Evolutionary conservation across 352 stramenopile genomes (phyloP).

Genomic region (Pythium vanterpoolii): DNA sequence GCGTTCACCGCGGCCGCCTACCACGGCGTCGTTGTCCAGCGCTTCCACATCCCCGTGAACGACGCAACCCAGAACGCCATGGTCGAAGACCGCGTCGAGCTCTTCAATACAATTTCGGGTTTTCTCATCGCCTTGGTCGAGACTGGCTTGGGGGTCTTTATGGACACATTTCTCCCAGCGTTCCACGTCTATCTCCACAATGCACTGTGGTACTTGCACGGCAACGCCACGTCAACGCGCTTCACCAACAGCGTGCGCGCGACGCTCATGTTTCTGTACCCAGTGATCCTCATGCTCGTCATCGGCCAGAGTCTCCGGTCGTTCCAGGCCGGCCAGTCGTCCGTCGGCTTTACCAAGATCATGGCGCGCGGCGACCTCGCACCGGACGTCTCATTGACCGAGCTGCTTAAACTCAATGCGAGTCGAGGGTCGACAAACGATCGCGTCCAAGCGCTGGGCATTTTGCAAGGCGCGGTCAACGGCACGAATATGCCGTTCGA

Average conservation of each 20-base stretch:
- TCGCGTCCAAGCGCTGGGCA: constrained; percentile 1
- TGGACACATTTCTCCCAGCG: constrained; percentile 34
- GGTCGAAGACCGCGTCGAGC: constrained; percentile 26
- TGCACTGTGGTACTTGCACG: constrained; percentile 17
- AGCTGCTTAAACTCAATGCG: no score
- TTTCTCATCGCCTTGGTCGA: constrained; percentile 21
- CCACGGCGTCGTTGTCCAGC: no score
- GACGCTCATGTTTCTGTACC: constrained; percentile 31
- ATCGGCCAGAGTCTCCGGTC: constrained; percentile 44
- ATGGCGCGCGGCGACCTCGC: constrained; percentile 36
- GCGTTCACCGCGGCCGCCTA: no score
- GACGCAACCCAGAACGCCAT: constrained; percentile 16
- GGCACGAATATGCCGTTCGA: not conserved
- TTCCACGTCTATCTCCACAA: constrained; percentile 41
- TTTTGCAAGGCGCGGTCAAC: not conserved
- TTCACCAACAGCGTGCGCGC: constrained; percentile 1
- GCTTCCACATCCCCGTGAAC: constrained; percentile 25
- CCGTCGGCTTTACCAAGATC: constrained; percentile 37
- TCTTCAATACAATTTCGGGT: constrained; percentile 4
- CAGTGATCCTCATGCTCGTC: constrained; percentile 35
- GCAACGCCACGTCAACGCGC: not conserved
- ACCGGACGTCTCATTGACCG: not conserved
- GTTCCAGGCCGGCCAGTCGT: constrained; percentile 41
- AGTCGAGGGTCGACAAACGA: not conserved
- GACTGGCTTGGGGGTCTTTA: constrained; percentile 24